A percentile compares a stretch with the other conserved stretches of the same genome.
These are phyloP conservation scores for Botrytis hyacinthi DNA, from an alignment of 2,329 filamentous ascomycete species.

Conservation along the genomic window DNA sequence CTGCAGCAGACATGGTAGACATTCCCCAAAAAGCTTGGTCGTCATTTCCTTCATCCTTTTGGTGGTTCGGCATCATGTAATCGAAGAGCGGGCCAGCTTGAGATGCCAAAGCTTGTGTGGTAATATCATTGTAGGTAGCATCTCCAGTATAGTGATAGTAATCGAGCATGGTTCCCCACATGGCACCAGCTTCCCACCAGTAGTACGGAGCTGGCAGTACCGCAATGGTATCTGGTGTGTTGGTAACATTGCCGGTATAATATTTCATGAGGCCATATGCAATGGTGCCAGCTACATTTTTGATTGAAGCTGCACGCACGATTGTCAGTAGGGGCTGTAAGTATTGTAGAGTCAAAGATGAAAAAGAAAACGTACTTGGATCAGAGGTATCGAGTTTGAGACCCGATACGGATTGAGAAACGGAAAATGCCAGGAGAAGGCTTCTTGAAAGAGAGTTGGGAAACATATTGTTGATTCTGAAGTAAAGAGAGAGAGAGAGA, in stretches of 20 bases:
- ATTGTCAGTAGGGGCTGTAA: not conserved
- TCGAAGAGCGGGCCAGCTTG: constrained; percentile 59
- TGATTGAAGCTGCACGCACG: constrained; percentile 54
- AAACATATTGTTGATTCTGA: constrained; percentile 13
- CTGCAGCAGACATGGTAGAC: constrained; percentile 64
- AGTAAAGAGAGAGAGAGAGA: not conserved
- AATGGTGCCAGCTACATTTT: constrained; percentile 57
- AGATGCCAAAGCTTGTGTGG: constrained; percentile 57
- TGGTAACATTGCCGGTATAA: constrained; percentile 61
- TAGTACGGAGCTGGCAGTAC: constrained; percentile 66
- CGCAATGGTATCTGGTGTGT: constrained; percentile 54
- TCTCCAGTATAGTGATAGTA: constrained; percentile 68
- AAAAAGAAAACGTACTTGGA: not conserved
- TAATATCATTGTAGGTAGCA: constrained; percentile 56
- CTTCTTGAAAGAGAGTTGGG: not conserved
- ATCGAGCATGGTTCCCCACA: constrained; percentile 67
- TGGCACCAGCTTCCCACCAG: constrained; percentile 55
- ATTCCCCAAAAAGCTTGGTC: constrained; percentile 75
- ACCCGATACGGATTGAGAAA: constrained; percentile 3
- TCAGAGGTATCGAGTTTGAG: constrained; percentile 15
- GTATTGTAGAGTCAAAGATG: not conserved
- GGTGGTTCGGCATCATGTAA: constrained; percentile 57
- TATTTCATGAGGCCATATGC: constrained; percentile 61
- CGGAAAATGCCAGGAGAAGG: not conserved
- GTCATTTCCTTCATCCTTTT: constrained; percentile 67